Evolutionary conservation across 1,284 basidiomycete genomes (phyloP).

Genomic region (Ceratobasidium sp.): DNA sequence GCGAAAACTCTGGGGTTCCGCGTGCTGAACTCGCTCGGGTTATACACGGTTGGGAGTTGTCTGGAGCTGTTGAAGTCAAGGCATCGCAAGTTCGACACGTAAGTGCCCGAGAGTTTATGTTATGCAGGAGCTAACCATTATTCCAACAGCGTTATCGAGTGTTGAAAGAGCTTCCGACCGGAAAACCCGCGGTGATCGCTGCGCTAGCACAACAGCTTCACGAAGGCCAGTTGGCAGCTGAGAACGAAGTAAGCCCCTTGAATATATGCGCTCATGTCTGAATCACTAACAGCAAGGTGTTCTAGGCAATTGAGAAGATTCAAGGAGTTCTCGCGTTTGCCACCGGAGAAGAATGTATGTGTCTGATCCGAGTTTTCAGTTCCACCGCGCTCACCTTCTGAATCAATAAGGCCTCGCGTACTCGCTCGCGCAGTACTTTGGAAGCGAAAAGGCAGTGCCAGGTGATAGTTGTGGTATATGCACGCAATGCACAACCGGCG

Average conservation of each 20-base stretch:
- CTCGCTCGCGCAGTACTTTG: constrained; percentile 61
- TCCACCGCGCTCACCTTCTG: background rate
- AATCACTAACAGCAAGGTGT: background rate
- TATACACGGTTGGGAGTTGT: constrained; percentile 57
- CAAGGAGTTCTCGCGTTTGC: constrained; percentile 59
- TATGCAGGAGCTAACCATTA: background rate
- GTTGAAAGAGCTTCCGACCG: constrained; percentile 56
- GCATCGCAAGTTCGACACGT: constrained; percentile 60
- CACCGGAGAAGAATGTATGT: constrained; percentile 60
- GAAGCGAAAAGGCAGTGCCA: constrained; percentile 59
- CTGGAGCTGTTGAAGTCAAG: constrained; percentile 55
- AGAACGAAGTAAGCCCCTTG: constrained; percentile 54
- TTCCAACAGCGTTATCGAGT: constrained; percentile 57
- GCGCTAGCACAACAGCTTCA: constrained; percentile 56
- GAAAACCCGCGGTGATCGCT: constrained; percentile 53
- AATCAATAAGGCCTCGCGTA: constrained; percentile 57
- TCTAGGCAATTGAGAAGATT: constrained; percentile 59
- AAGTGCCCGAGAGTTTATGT: constrained; percentile 45
- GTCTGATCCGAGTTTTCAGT: background rate
- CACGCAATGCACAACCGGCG: constrained; percentile 59
- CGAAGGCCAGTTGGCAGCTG: constrained; percentile 53
- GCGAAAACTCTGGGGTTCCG: constrained; percentile 52
- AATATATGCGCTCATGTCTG: background rate
- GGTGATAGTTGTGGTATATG: constrained; percentile 60
- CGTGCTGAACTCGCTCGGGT: constrained; percentile 55